Conservation (phyloP, 1,284 basidiomycete genomes). For the Rhodotorula sp. region DNA sequence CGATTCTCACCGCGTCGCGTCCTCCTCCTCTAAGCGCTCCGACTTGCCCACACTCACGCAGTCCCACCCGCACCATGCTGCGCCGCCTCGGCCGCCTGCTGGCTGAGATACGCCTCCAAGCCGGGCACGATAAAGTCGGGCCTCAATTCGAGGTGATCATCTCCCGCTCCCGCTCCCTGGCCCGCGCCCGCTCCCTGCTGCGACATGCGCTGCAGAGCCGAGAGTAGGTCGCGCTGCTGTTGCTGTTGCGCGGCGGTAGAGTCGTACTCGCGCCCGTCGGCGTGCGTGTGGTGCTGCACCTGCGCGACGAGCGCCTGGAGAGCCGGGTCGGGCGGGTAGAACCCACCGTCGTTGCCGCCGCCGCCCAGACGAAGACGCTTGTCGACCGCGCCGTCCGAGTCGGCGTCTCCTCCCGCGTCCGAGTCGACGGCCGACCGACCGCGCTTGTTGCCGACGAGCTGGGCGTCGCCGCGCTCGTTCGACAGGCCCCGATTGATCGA, state of each 20-base stretch:
- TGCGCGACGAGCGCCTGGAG: slow-evolving; percentile 16
- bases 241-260: not conserved
- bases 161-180: not conserved
- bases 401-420: not conserved
- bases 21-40: too few relatives aligned
- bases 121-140: not conserved
- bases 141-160: too few relatives aligned
- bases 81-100: not conserved
- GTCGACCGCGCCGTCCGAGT: not conserved
- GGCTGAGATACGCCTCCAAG: not conserved
- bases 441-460: not conserved
- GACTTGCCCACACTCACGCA: too few relatives aligned
- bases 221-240: not conserved
- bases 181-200: not conserved
- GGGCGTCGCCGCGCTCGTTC: too few relatives aligned
- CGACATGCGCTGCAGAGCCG: not conserved
- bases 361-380: slow-evolving; percentile 16
- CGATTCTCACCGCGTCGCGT: too few relatives aligned
- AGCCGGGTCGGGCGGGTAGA: slow-evolving; percentile 13
- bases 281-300: not conserved
- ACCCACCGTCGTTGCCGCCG: not conserved
- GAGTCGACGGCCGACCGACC: not conserved
- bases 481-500: too few relatives aligned
- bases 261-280: not conserved
- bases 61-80: too few relatives aligned